Conservation (phyloP, 768 basidiomycete species). For the Pisolithus sp. region DNA sequence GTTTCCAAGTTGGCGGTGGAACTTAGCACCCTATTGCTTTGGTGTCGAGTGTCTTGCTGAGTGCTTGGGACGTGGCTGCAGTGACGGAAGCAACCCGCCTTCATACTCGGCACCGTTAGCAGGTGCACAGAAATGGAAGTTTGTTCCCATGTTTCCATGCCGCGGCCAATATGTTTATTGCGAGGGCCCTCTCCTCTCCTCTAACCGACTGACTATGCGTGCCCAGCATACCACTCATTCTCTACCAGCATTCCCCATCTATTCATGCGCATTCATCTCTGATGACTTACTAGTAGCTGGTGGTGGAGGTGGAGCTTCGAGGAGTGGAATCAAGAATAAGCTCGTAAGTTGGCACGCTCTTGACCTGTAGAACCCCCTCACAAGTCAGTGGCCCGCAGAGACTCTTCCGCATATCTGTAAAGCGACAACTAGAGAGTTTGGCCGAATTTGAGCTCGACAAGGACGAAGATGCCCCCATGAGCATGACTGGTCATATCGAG, state of each 20-base stretch:
- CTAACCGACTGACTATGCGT: constrained; percentile 47
- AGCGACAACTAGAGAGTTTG: constrained; percentile 47
- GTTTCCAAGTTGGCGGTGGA: not conserved
- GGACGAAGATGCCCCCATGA: constrained; percentile 96
- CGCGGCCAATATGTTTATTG: not conserved
- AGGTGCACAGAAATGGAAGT: constrained; percentile 7
- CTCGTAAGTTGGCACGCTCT: constrained; percentile 45
- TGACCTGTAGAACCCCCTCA: constrained; percentile 5
- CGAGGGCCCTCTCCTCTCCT: not conserved
- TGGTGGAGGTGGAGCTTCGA: constrained; percentile 83
- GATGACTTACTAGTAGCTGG: constrained; percentile 73
- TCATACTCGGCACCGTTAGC: too few species aligned
- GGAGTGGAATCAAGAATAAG: constrained; percentile 91
- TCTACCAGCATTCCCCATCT: constrained; percentile 83
- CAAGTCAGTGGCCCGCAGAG: constrained; percentile 37
- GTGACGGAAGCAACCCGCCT: too few species aligned
- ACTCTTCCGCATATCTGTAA: constrained; percentile 54
- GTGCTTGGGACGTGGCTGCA: not conserved
- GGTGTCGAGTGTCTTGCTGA: not conserved
- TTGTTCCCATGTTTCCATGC: constrained; percentile 14
- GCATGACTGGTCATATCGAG: constrained; percentile 65
- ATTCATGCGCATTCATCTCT: constrained; percentile 74
- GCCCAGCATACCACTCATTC: constrained; percentile 71
- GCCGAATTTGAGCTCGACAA: constrained; percentile 69
- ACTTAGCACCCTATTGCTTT: not conserved